Conservation (phyloP, 108 stramenopile species). For the Fistulifera solaris region DNA sequence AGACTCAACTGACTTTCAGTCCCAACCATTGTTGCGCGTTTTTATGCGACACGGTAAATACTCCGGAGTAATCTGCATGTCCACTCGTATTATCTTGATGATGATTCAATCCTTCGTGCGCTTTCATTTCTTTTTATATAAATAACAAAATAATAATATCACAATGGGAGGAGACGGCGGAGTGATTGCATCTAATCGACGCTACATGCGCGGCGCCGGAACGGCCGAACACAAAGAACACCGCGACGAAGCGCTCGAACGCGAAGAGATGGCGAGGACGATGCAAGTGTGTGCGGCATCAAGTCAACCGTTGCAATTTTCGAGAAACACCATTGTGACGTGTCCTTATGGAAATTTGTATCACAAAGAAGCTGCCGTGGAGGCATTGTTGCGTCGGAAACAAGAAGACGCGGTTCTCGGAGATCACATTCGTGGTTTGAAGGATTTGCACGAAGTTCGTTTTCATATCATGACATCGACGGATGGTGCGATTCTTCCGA, state of each 20-base stretch:
- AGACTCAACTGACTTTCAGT: too few relatives aligned
- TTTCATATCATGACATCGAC: slow-evolving; percentile 30
- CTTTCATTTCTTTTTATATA: too few relatives aligned
- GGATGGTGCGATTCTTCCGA: slow-evolving; percentile 8
- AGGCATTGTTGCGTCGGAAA: slow-evolving; percentile 50
- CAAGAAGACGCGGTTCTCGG: slow-evolving; percentile 14
- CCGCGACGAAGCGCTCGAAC: slow-evolving; percentile 19
- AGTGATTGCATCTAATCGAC: slow-evolving; percentile 65
- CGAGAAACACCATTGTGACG: slow-evolving; percentile 34
- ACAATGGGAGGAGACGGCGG: slow-evolving; percentile 90
- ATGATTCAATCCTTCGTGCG: too few relatives aligned
- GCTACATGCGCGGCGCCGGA: slow-evolving; percentile 76
- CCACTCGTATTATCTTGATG: too few relatives aligned
- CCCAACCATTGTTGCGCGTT: too few relatives aligned
- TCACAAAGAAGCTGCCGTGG: slow-evolving; percentile 62
- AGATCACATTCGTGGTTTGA: slow-evolving; percentile 53
- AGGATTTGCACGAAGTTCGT: slow-evolving; percentile 55
- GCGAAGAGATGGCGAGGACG: slow-evolving; percentile 17
- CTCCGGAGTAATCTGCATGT: too few relatives aligned
- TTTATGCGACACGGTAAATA: too few relatives aligned
- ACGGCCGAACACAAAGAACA: slow-evolving; percentile 37
- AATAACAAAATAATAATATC: background rate
- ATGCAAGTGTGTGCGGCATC: slow-evolving; percentile 61
- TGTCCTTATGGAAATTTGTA: slow-evolving; percentile 70
- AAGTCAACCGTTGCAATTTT: slow-evolving; percentile 24